Evolutionary conservation across 2,329 filamentous ascomycete genomes (phyloP).

Genomic region (Aspergillus awamori): DNA sequence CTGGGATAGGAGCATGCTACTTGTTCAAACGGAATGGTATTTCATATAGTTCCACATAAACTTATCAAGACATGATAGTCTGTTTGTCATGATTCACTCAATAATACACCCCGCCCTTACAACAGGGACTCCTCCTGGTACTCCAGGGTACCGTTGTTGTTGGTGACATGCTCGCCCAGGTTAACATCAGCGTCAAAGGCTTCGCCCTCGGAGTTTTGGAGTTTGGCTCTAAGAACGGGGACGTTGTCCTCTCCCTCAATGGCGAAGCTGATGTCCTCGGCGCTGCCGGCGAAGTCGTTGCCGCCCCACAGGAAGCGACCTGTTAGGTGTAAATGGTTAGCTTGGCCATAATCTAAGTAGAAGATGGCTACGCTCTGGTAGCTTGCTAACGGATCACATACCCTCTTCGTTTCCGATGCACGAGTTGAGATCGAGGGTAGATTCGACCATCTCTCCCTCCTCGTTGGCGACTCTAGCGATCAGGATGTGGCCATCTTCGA

Average conservation of each 20-base stretch:
- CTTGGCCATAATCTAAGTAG: background rate
- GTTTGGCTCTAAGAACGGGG: slow-evolving; percentile 19
- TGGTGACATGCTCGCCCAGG: slow-evolving; percentile 20
- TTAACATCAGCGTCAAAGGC: slow-evolving; percentile 15
- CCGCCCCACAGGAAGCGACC: slow-evolving; percentile 22
- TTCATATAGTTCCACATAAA: no score
- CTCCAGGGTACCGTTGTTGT: slow-evolving; percentile 8
- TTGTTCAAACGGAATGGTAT: no score
- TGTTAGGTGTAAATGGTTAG: background rate
- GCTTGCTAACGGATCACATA: background rate
- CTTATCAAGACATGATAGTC: no score
- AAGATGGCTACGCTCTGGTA: background rate
- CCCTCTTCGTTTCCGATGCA: slow-evolving; percentile 21
- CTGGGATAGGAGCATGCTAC: no score
- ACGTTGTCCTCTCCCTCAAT: slow-evolving; percentile 21
- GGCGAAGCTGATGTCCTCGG: slow-evolving; percentile 15
- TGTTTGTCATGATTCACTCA: background rate
- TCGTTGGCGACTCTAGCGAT: slow-evolving; percentile 1
- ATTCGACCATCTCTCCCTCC: slow-evolving; percentile 1
- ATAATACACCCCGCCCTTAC: background rate
- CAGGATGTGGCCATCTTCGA: slow-evolving; percentile 16
- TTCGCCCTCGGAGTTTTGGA: slow-evolving; percentile 7
- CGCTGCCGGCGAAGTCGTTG: slow-evolving; percentile 13
- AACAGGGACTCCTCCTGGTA: slow-evolving; percentile 6
- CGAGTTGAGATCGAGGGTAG: slow-evolving; percentile 13